These are phyloP conservation scores for Pythium oligandrum DNA, from an alignment of 352 stramenopile species.

Conservation along the genomic window DNA sequence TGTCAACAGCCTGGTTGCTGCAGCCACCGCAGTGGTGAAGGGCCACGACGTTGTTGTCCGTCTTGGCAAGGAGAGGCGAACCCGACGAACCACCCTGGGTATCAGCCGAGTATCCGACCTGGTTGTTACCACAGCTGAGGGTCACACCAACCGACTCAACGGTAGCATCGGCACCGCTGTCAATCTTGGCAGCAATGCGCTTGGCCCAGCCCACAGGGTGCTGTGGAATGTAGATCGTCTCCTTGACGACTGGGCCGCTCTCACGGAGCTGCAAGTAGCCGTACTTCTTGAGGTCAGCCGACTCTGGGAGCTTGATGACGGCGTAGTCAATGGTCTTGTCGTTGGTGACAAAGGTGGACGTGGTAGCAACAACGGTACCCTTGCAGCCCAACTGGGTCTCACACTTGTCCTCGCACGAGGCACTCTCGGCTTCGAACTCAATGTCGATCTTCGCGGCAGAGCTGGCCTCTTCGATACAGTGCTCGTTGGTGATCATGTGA, in stretches of 20 bases:
- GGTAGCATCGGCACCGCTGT: conserved; percentile 15
- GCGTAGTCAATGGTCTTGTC: conserved; percentile 44
- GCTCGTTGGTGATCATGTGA: conserved; percentile 70
- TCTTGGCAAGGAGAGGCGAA: conserved; percentile 9
- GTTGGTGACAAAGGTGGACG: conserved; percentile 36
- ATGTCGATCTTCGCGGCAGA: conserved; percentile 33
- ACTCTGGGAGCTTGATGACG: conserved; percentile 44
- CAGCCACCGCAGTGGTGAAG: conserved; percentile 28
- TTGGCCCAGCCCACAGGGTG: conserved; percentile 46
- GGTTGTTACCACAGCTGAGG: conserved; percentile 13
- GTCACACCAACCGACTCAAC: conserved; percentile 2
- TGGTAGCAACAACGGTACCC: conserved; percentile 38
- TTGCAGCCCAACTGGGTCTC: conserved; percentile 33
- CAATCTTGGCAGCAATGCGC: conserved; percentile 21
- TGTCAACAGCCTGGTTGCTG: conserved; percentile 6
- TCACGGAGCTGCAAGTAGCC: conserved; percentile 52
- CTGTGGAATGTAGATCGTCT: conserved; percentile 62
- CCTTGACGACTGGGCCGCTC: conserved; percentile 26
- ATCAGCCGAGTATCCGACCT: conserved; percentile 21
- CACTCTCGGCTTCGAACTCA: conserved; percentile 58
- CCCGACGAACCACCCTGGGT: conserved; percentile 24
- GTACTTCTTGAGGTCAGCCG: conserved; percentile 28
- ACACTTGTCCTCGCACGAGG: conserved; percentile 40
- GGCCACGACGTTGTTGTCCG: conserved; percentile 19
- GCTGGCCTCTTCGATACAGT: conserved; percentile 41